Conservation (phyloP, 495 filamentous ascomycete genomes). For the Podospora didyma region DNA sequence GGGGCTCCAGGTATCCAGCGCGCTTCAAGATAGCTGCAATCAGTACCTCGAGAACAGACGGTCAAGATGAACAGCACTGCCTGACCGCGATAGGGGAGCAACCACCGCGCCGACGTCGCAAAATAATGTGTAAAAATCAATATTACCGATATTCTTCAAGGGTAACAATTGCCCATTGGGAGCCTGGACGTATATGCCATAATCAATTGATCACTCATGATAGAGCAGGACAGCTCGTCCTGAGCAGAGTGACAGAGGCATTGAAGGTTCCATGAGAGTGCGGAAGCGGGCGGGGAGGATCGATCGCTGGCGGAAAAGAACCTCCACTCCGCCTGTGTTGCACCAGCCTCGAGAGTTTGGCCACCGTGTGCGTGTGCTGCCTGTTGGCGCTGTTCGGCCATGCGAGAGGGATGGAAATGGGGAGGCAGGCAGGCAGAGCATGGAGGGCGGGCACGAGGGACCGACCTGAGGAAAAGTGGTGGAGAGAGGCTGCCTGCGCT, state of each 20-base stretch:
- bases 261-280: not conserved
- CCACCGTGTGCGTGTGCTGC: slow-evolving; percentile 15
- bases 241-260: slow-evolving; percentile 11
- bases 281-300: not conserved
- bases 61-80: not conserved
- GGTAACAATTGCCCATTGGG: not conserved
- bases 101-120: slow-evolving; percentile 2
- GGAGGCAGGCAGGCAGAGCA: too few relatives aligned
- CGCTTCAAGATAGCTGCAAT: slow-evolving; percentile 12
- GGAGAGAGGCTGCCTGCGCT: slow-evolving; percentile 11
- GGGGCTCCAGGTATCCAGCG: slow-evolving; percentile 14
- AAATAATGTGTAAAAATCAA: slow-evolving; percentile 14
- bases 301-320: too few relatives aligned
- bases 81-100: slow-evolving; percentile 5
- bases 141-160: not conserved
- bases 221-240: slow-evolving; percentile 13
- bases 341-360: not conserved
- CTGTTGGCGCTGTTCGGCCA: not conserved
- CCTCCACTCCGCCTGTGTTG: not conserved
- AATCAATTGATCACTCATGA: not conserved
- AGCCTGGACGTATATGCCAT: not conserved
- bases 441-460: not conserved
- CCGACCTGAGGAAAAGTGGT: not conserved
- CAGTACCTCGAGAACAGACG: slow-evolving; percentile 19
- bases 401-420: not conserved